Evolutionary conservation across 768 basidiomycete genomes (phyloP).

Genomic region (Stropharia rugosoannulata): DNA sequence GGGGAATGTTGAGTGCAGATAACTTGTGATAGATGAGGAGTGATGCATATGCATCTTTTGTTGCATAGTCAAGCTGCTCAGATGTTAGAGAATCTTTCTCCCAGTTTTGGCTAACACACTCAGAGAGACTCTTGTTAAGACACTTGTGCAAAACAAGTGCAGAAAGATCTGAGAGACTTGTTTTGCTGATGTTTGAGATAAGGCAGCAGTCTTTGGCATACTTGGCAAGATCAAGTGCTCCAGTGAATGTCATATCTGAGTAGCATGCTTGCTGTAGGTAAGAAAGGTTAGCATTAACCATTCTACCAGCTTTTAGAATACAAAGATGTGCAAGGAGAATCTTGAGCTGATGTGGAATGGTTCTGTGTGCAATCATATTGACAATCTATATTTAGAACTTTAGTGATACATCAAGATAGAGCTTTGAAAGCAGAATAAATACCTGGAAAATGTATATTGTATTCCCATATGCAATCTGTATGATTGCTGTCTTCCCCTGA

Average conservation of each 20-base stretch:
- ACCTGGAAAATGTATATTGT: conserved; percentile 14
- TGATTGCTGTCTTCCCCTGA: conserved; percentile 12
- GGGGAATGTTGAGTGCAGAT: conserved; percentile 15
- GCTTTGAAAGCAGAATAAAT: too few relatives aligned
- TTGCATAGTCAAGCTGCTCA: conserved; percentile 14
- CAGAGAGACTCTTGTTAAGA: conserved; percentile 16
- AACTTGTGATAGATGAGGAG: conserved; percentile 19
- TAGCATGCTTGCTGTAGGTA: conserved; percentile 18
- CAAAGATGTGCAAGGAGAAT: conserved; percentile 14
- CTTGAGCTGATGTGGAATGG: conserved; percentile 14
- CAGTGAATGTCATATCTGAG: too few relatives aligned
- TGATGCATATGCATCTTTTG: too few relatives aligned
- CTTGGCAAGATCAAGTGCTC: conserved; percentile 26
- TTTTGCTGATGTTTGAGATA: too few relatives aligned
- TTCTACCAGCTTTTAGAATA: conserved; percentile 23
- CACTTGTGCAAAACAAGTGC: conserved; percentile 20
- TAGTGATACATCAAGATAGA: not conserved
- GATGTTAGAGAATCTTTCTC: conserved; percentile 9
- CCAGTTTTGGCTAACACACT: conserved; percentile 13
- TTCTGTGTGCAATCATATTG: conserved; percentile 7
- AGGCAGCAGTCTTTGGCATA: conserved; percentile 27
- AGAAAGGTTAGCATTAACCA: conserved; percentile 21
- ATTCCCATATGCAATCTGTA: conserved; percentile 19
- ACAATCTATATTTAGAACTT: conserved; percentile 3
- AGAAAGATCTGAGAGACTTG: conserved; percentile 28